Evolutionary conservation across 2,329 filamentous ascomycete species (phyloP).

Genomic region (Cyclaneusma minus): DNA sequence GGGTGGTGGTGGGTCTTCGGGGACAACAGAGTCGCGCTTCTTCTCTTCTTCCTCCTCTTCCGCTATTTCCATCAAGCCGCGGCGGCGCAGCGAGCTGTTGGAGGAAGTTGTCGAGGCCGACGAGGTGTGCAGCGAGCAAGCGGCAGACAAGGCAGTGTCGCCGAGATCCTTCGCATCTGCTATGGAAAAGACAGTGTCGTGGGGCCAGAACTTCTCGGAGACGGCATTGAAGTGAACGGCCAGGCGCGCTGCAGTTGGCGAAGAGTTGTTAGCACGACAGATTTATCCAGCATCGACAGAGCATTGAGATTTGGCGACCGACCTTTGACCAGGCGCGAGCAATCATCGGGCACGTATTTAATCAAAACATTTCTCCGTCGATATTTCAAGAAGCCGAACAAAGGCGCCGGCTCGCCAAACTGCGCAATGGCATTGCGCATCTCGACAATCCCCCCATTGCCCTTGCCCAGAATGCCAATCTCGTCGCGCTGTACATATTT

Average conservation of each 20-base stretch:
- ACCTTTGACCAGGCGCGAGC: slow-evolving; percentile 89
- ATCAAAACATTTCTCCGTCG: slow-evolving; percentile 78
- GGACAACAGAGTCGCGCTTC: slow-evolving; percentile 40
- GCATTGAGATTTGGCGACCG: slow-evolving; percentile 19
- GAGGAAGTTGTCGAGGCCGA: slow-evolving; percentile 77
- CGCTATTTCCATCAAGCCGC: slow-evolving; percentile 79
- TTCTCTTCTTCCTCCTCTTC: slow-evolving; percentile 76
- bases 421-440: slow-evolving; percentile 61
- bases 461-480: slow-evolving; percentile 60
- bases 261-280: slow-evolving; percentile 11
- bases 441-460: slow-evolving; percentile 71
- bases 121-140: slow-evolving; percentile 78
- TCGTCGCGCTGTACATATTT: slow-evolving; percentile 85
- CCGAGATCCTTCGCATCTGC: slow-evolving; percentile 61
- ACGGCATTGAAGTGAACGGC: slow-evolving; percentile 55
- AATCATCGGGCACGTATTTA: slow-evolving; percentile 83
- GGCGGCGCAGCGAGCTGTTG: slow-evolving; percentile 60
- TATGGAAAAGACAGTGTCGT: slow-evolving; percentile 75
- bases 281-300: slow-evolving; percentile 3
- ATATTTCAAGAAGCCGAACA: slow-evolving; percentile 88
- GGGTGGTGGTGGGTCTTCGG: slow-evolving; percentile 23
- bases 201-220: slow-evolving; percentile 62
- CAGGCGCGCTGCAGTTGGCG: slow-evolving; percentile 69
- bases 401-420: slow-evolving; percentile 71
- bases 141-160: slow-evolving; percentile 74